Base-by-base conservation (phyloP, 2,329 filamentous ascomycete species). In the Helicocarpus griseus region DNA sequence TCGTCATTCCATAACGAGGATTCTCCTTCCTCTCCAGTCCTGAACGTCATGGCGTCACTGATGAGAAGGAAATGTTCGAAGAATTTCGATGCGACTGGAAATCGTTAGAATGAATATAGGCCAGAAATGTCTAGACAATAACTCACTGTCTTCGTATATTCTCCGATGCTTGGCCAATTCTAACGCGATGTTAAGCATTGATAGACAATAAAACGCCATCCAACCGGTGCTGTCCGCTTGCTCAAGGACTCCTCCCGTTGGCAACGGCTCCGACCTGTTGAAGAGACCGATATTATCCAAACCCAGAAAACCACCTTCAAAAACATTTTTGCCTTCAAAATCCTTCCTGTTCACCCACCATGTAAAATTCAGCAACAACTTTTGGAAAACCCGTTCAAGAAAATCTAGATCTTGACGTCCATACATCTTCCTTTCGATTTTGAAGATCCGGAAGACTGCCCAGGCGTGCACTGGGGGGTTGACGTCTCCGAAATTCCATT, bases 301-400 rank as follows among this genome's bases (percentile, higher is more conserved):
- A 43, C 91, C 91, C 6, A 97, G 75, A 76, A 97, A 97, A 40
- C 91, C 91, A 59, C 91, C 93, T 65, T 97, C 93, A 60, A 97
- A 97, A 26, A 97, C 86, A 63, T 97, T 96, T 74, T 97, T 97
- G 62, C 89, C 91, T 8, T 95, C 88, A 9, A 80, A 79, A 62
- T 97, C 91, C 70, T 97, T 97, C 53, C 91, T 86, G 67, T 97
- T 97, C 19, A 96, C 91, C 91, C 91, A 97, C 93, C 93, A 97
- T 3, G 93, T 97, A 68, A 97, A 97, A 73, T 97, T 97, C 56
- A 97, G 77, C 22, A 97, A 75, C 54, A 97, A 72, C 69, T 97
- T 97, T 65, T 97, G 93, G 75, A 97, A 97, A 4, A 96, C 89
- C 19, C 91, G 82, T 74, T 97, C 91, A 8, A 97, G 78, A 70